Percentiles rank a stretch among this genome's conserved stretches.
Evolutionary conservation across 805 yeast genomes (phyloP).

Genomic region (Candida vartiovaarae): DNA sequence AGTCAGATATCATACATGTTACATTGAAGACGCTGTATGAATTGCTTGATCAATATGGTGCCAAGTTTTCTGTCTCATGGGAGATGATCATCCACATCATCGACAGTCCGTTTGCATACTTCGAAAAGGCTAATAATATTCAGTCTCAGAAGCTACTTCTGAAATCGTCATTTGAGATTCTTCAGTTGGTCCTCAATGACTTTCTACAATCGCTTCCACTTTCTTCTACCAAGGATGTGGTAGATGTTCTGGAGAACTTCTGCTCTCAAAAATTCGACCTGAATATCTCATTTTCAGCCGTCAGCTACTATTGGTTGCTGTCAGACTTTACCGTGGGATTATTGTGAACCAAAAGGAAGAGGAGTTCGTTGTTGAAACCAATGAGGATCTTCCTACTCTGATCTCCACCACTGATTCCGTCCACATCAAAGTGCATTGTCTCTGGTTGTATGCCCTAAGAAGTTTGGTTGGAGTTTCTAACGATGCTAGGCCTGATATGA

Average conservation of each 20-base stretch:
- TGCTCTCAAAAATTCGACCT: constrained; percentile 66
- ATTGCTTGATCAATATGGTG: constrained; percentile 75
- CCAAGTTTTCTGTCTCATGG: constrained; percentile 62
- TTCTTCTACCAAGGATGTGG: constrained; percentile 52
- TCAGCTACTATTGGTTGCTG: constrained; percentile 86
- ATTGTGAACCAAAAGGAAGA: constrained; percentile 5
- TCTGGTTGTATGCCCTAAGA: constrained; percentile 61
- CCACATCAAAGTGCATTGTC: constrained; percentile 27
- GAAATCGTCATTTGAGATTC: constrained; percentile 70
- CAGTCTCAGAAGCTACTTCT: constrained; percentile 32
- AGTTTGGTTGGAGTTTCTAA: constrained; percentile 55
- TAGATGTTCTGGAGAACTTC: constrained; percentile 68
- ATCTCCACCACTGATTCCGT: constrained; percentile 20
- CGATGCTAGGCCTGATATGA: constrained; percentile 69
- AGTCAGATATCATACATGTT: constrained; percentile 59
- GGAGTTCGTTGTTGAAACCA: constrained; percentile 10
- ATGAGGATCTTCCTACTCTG: constrained; percentile 22
- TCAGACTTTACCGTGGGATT: constrained; percentile 56
- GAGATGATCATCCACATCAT: constrained; percentile 54
- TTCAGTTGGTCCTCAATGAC: constrained; percentile 81
- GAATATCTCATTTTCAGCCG: constrained; percentile 85
- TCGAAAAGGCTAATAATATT: constrained; percentile 20
- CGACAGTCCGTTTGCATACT: constrained; percentile 47
- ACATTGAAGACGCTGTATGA: constrained; percentile 58
- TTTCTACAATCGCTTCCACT: constrained; percentile 68